Percentiles rank a stretch among this genome's conserved stretches.
These are phyloP conservation scores for Boletus rubropictus DNA, from an alignment of 768 basidiomycete species.

Conservation along the genomic window DNA sequence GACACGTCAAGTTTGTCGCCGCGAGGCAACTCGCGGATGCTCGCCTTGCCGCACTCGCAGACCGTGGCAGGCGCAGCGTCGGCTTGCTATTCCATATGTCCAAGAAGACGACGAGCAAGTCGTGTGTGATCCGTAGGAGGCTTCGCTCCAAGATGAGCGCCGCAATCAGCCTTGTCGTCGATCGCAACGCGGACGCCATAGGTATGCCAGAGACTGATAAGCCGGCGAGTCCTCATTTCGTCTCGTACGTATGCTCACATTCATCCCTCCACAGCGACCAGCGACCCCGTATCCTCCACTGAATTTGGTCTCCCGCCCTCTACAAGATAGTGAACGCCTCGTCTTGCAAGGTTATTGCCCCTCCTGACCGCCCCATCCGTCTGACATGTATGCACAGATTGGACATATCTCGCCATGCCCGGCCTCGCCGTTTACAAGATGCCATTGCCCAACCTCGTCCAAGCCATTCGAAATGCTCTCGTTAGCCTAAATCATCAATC, in stretches of 20 bases:
- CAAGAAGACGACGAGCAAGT: conserved; percentile 25
- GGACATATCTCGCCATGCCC: conserved; percentile 28
- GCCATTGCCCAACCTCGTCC: conserved; percentile 22
- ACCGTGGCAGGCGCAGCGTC: conserved; percentile 9
- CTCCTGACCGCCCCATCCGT: background rate
- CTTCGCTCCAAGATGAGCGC: conserved; percentile 20
- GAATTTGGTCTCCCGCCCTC: background rate
- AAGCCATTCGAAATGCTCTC: conserved; percentile 20
- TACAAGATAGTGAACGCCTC: background rate
- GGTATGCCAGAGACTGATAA: background rate
- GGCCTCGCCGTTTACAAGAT: conserved; percentile 20
- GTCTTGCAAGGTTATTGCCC: conserved; percentile 17
- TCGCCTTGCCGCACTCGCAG: conserved; percentile 3
- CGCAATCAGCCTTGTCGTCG: conserved; percentile 18
- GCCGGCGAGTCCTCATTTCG: background rate
- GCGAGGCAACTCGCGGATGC: conserved; percentile 6
- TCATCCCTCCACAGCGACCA: background rate
- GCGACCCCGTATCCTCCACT: conserved; percentile 4
- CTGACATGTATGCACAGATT: conserved; percentile 12
- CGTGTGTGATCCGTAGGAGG: conserved; percentile 16
- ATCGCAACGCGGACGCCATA: conserved; percentile 10
- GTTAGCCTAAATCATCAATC: conserved; percentile 7
- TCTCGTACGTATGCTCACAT: background rate
- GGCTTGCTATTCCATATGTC: conserved; percentile 17
- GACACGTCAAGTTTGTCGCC: background rate